Evolutionary conservation across 345 rosid genomes (phyloP).

Genomic region (Salix arbutifolia): DNA sequence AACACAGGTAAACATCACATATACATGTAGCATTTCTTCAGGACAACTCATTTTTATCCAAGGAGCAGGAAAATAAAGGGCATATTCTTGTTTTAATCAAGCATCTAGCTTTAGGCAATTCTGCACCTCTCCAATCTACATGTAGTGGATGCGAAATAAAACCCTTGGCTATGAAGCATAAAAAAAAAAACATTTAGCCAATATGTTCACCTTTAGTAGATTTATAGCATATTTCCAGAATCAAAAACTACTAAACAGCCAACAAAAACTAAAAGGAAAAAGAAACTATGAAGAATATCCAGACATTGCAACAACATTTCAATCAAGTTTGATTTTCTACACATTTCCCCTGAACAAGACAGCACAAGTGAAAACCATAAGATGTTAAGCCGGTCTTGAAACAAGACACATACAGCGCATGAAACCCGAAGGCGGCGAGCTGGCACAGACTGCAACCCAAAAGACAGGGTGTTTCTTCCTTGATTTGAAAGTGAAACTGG

Average conservation of each 20-base stretch:
- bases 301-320: neutral
- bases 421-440: slow-evolving; percentile 49
- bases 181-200: neutral
- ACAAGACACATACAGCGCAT: slow-evolving; percentile 47
- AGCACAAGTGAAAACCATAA: neutral
- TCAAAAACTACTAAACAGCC: neutral
- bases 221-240: neutral
- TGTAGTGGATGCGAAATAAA: neutral
- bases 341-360: neutral
- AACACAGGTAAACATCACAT: neutral
- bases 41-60: neutral
- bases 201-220: neutral
- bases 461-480: slow-evolving; percentile 19
- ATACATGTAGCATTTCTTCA: neutral
- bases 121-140: neutral
- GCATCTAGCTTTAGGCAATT: neutral
- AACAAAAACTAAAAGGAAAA: neutral
- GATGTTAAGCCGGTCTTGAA: neutral
- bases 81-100: neutral
- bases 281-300: neutral
- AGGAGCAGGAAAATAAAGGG: neutral
- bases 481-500: slow-evolving; percentile 7
- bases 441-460: slow-evolving; percentile 15
- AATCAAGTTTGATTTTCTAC: neutral
- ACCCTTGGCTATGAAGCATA: neutral